Base-by-base conservation (phyloP, 2,329 filamentous ascomycete genomes). In the Colletotrichum brevisporum region DNA sequence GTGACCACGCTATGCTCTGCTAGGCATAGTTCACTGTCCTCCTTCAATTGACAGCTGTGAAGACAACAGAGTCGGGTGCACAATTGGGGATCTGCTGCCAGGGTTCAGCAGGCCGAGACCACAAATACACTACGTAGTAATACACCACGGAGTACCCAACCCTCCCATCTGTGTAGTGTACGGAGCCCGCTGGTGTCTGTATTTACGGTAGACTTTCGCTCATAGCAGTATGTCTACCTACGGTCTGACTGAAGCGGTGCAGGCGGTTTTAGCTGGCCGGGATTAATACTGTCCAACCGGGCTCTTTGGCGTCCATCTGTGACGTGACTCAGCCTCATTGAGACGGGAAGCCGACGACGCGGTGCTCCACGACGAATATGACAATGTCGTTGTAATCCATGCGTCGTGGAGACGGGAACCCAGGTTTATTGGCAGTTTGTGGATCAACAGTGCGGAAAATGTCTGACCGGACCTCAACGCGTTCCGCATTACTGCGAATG, bases 61-160 rank as follows among this genome's bases (percentile, higher is more conserved):
- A 68, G 54, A 68, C 65, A 65, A 53, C 26, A 56, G 51, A 65
- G 59, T 62, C 65, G 36, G 50, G 66, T 59, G 65, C 61, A 59
- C 50, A 54, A 65, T 48, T 59, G 65, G 54, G 41, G 60, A 68
- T 68, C 66, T 58, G 43, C 61, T 51, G 66, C 66, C 54, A 69
- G 66, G 66, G 31, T 65, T 48, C 60, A 57, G 52, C 21, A 39
- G 48, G 13, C 16, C n/a, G 31, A 41, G 36, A 39, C 21, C 21
- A 24, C 21, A 24, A 24, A 24, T 24, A 24, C 21, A 24, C 21
- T 24, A 24, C 21, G 4, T 24, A 24, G 21, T 24, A 24, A 24
- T 24, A 24, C 21, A 24, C 21, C 21, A 58, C 55, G 15, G 47
- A 50, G 53, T 18, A 51, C 47, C 26, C 39, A 24, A 26, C 15